Evolutionary conservation across 2,329 filamentous ascomycete genomes (phyloP), one percentile per base, ranked within the genome.

Genomic region (Sporothrix curviconia): DNA sequence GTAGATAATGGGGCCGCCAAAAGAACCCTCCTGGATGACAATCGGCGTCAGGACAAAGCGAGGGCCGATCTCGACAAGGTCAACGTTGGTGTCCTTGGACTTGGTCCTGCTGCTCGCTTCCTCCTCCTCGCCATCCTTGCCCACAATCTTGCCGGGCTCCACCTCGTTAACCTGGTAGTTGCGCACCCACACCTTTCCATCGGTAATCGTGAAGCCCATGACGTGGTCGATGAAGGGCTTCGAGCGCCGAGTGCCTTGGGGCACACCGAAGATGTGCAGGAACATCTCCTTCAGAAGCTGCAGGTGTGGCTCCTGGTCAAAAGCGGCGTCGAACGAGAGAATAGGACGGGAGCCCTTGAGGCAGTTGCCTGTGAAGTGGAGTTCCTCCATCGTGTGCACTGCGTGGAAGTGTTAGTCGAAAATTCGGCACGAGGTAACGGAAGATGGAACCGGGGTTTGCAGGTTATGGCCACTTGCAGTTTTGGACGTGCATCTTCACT

Each of bases 201-300:
- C 92, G 3, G 89, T 89, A 32, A 95, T 77, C 59, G 88, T 95
- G 71, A 99, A 95, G 58, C 86, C 86, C 81, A 97, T 92, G 62
- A 99, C 89, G 66, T 94, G 92, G 70, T 99, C 94, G 61, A 97
- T 80, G 67, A 99, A 99, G 3, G 94, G 94, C 76, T 99, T 99
- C 60, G 89, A 87, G 67, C 95, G 95, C 66, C 90, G 81, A 24
- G 92, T 87, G 22, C 86, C 87, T 66, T 92, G 88, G 2, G 94
- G 94, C 0, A 99, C 94, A 60, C 91, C 92, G 69, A 99, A 97
- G 11, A 87, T 87, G 66, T 95, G 92, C 14, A 86, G 81, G 68
- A 99, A 86, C 64, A 97, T 81, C 71, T 97, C 92, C 72, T 95
- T 92, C 67, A 97, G 84, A 62, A 96, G 78, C 62, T 81, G 81